phyloP scores from a whole-genome alignment of 2,329 filamentous ascomycete species.

The Ophiostoma himal-ulmi region DNA sequence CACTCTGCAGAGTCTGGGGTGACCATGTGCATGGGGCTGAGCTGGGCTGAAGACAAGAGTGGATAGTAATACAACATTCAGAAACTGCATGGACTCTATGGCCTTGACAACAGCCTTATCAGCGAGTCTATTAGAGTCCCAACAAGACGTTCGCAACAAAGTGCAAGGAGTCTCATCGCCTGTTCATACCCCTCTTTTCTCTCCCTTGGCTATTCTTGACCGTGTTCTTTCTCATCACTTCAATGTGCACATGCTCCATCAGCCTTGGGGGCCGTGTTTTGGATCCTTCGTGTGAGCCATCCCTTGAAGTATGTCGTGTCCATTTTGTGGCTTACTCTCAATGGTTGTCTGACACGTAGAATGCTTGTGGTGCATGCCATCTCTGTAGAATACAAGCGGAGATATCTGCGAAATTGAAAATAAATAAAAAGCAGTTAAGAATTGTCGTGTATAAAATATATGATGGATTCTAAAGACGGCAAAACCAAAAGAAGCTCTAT shows the following conservation, averaged over 20 bases:
- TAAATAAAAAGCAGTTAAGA: neutral
- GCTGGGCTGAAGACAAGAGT: neutral
- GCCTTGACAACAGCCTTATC: neutral
- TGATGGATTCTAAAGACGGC: no score
- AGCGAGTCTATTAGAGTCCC: no score
- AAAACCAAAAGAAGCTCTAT: neutral
- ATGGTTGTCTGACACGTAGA: neutral
- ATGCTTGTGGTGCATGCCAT: neutral
- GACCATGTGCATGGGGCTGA: neutral
- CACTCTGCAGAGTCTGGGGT: neutral
- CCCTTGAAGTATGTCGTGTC: no score
- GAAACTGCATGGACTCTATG: neutral
- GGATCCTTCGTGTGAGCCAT: neutral
- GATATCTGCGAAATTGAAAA: no score
- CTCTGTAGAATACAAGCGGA: no score
- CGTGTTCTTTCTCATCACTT: neutral
- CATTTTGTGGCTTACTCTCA: neutral
- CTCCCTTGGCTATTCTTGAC: no score
- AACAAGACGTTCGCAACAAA: neutral
- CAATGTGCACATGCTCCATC: neutral
- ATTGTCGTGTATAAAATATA: neutral
- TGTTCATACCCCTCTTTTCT: neutral
- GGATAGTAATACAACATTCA: neutral
- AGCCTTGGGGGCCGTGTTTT: conserved; percentile 1
- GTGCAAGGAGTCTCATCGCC: neutral